A percentile compares a stretch with the other conserved stretches of the same genome.
Evolutionary conservation across 2,329 filamentous ascomycete genomes (phyloP).

Genomic region (Diaporthe vaccinii): DNA sequence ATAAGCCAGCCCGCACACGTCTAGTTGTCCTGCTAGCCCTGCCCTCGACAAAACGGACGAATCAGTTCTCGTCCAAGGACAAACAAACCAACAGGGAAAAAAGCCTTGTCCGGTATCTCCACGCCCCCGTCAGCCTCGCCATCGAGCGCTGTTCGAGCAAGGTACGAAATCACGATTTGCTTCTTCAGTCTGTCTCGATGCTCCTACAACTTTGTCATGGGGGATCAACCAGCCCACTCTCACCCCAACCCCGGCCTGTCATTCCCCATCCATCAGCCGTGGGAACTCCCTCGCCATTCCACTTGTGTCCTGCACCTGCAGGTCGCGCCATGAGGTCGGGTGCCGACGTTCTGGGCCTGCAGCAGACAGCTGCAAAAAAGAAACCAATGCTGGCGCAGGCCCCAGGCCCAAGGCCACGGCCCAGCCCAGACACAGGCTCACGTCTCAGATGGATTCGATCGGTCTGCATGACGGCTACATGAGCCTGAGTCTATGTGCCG

Average conservation of each 20-base stretch:
- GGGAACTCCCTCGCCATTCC: background rate
- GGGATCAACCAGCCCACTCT: background rate
- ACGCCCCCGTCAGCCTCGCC: constrained; percentile 1
- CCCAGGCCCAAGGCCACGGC: background rate
- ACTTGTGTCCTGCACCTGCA: constrained; percentile 24
- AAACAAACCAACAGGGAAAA: background rate
- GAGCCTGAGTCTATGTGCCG: background rate
- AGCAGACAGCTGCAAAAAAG: constrained; percentile 19
- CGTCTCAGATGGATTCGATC: constrained; percentile 26
- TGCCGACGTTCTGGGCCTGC: constrained; percentile 23
- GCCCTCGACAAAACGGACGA: background rate
- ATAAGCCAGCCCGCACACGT: constrained; percentile 12
- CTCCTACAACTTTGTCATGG: background rate
- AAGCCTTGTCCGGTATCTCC: background rate
- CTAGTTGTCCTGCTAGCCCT: constrained; percentile 20
- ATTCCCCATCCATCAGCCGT: background rate
- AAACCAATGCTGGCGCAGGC: background rate
- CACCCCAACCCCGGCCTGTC: background rate
- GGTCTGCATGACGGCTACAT: constrained; percentile 20
- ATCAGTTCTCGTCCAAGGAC: background rate
- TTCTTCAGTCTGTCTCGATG: constrained; percentile 8
- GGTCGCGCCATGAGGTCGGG: constrained; percentile 18
- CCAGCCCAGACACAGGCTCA: background rate
- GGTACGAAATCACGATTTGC: constrained; percentile 8
- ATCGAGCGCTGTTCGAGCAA: background rate